phyloP scores from a whole-genome alignment of 108 stramenopile genomes.

The Conticribra weissflogii region DNA sequence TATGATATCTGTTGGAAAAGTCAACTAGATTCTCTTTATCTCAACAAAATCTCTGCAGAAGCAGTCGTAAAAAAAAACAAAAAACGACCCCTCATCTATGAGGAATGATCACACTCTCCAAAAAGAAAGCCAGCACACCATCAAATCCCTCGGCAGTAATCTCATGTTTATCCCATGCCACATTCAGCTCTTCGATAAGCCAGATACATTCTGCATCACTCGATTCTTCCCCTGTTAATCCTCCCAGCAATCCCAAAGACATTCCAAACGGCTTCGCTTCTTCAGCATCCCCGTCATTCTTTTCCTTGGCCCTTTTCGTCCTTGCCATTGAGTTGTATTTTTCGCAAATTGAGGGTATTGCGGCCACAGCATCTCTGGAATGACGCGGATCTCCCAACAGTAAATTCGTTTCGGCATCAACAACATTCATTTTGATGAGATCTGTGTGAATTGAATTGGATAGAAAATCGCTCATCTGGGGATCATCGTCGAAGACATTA shows the following conservation, averaged over 20 bases:
- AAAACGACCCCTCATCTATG: too few species aligned
- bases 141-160: slow-evolving; percentile 46
- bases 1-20: too few species aligned
- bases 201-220: slow-evolving; percentile 41
- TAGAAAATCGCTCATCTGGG: slow-evolving; percentile 6
- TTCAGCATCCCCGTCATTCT: neutral
- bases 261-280: neutral
- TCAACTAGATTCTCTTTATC: too few species aligned
- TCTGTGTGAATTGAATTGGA: slow-evolving; percentile 1
- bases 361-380: neutral
- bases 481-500: slow-evolving; percentile 14
- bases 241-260: slow-evolving; percentile 5
- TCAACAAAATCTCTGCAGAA: too few species aligned
- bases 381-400: neutral
- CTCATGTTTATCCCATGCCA: slow-evolving; percentile 50
- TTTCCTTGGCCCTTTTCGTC: neutral
- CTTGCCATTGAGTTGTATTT: slow-evolving; percentile 24
- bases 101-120: slow-evolving; percentile 6
- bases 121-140: slow-evolving; percentile 20
- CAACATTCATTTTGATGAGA: slow-evolving; percentile 7
- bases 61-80: too few species aligned
- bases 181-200: slow-evolving; percentile 51
- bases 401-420: neutral
- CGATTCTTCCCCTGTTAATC: slow-evolving; percentile 26
- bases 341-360: neutral